Evolutionary conservation across 495 filamentous ascomycete species (phyloP), one percentile per base, ranked within the genome.

Genomic region (Chaetomium tenue): DNA sequence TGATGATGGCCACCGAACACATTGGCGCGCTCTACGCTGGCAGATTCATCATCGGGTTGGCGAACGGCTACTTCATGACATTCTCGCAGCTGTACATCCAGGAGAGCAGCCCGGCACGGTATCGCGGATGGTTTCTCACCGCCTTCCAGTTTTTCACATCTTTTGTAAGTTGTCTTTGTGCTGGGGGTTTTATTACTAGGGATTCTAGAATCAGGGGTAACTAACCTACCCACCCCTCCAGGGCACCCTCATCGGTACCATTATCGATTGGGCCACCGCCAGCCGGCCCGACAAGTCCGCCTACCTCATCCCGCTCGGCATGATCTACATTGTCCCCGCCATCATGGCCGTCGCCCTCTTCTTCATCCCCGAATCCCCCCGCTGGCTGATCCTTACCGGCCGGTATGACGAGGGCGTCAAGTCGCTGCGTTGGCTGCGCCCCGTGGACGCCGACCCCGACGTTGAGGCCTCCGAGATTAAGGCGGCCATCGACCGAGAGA

Each of bases 311-410:
- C 83, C 86, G 5, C 76, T 88, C 0, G 85, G 84, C 11, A 75
- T 87, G 26, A 77, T 87, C 64, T 85, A 83, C 60, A 72, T 87
- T 39, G 74, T 87, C 6, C 86, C 86, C 0, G 74, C 75, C 9
- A 70, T 88, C 64, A 61, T 87, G 51, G 70, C 76, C 25, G 69
- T 79, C 39, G 80, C 77, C 13, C 66, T 88, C 12, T 74, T 86
- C 67, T 85, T 88, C 72, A 82, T 88, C 47, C 85, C 86, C 11
- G 86, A 88, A 66, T 84, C 82, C 7, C 87, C 87, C 0, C 81
- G 87, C 44, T 89, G 87, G 86, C 75, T 89, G 37, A 76, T 87
- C 44, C 78, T 79, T 51, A 73, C 78, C 47, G 80, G 55, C 8
- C 76, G 75, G 47, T 60, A 74, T n/a, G 82, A 82, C 5, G 73